Evolutionary conservation across 2,329 filamentous ascomycete species (phyloP), one percentile per base, ranked within the genome.

Genomic region (Pseudogymnoascus sp.): DNA sequence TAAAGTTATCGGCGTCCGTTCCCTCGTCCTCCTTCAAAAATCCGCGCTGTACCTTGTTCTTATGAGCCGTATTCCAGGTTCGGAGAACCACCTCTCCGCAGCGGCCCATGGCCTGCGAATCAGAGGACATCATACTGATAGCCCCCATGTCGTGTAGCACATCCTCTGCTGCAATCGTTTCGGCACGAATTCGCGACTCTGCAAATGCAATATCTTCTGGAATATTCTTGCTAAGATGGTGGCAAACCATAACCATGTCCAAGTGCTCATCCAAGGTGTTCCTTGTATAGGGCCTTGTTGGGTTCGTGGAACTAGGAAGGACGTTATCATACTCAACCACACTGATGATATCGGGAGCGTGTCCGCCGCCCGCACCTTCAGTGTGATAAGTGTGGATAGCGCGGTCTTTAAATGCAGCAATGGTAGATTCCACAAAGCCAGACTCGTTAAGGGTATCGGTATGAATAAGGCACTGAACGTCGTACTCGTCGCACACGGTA

Each of bases 221-320:
- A 65, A 97, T 97, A 76, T 96, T 88, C 75, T 90, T 91, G 61
- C 88, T 92, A 9, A 97, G 80, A 72, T 97, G 93, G 75, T 97
- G 93, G 79, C 93, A 97, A 38, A 96, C 91, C 93, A 97, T 97
- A 56, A 97, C 80, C 93, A 97, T 97, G 78, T 97, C 93, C 13
- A 97, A 84, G 77, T 97, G 93, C 76, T 97, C 93, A 72, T 97
- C 93, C 0, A 97, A 83, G 0, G 93, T 97, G 78, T 97, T 97
- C 68, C 83, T 81, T 1, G 93, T 97, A 76, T 87, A 97, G 0
- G 93, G 93, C 1, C 93, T 82, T 1, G 93, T 97, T 0, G 93
- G 93, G 74, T 96, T 97, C 0, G 93, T 97, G 56, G 88, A 93
- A 4, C 88, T 91, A 0, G 93, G 93, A 0, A 97, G 83, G 1